Evolutionary conservation across 164 flowering plant genomes (phyloP).

Genomic region (Tetrastigma voinierianum): DNA sequence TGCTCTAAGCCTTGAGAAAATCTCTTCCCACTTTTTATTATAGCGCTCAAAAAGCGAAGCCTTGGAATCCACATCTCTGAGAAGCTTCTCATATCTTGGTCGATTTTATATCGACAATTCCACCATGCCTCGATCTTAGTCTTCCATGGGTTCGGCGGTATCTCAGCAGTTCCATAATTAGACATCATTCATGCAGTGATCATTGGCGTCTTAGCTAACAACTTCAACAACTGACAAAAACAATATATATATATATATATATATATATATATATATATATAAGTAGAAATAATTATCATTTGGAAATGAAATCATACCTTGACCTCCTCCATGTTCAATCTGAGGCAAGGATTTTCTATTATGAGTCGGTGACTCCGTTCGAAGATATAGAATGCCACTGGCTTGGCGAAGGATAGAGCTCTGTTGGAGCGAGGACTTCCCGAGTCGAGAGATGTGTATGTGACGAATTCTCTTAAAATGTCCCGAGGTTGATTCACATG

Average conservation of each 20-base stretch:
- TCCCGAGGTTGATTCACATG: constrained; percentile 5
- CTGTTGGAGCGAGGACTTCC: constrained; percentile 11
- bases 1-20: constrained; percentile 20
- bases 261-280: no score
- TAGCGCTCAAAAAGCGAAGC: constrained; percentile 33
- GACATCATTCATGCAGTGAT: no score
- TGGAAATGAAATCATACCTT: constrained; percentile 30
- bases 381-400: no score
- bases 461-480: constrained; percentile 2
- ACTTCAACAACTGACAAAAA: constrained; percentile 39
- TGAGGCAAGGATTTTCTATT: constrained; percentile 44
- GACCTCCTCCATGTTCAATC: constrained; percentile 38
- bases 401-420: no score
- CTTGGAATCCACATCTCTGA: constrained; percentile 33
- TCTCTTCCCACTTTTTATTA: constrained; percentile 23
- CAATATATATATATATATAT: not conserved
- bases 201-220: no score
- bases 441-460: constrained; percentile 9
- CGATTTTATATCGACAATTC: constrained; percentile 27
- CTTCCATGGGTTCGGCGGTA: no score
- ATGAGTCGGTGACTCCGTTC: no score
- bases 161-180: no score
- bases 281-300: not conserved
- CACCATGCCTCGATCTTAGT: constrained; percentile 29
- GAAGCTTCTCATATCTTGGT: constrained; percentile 37